Percentiles rank a stretch among this genome's conserved stretches.
Conservation (phyloP, 306 rosid genomes). For the Gynostemma pentaphyllum region DNA sequence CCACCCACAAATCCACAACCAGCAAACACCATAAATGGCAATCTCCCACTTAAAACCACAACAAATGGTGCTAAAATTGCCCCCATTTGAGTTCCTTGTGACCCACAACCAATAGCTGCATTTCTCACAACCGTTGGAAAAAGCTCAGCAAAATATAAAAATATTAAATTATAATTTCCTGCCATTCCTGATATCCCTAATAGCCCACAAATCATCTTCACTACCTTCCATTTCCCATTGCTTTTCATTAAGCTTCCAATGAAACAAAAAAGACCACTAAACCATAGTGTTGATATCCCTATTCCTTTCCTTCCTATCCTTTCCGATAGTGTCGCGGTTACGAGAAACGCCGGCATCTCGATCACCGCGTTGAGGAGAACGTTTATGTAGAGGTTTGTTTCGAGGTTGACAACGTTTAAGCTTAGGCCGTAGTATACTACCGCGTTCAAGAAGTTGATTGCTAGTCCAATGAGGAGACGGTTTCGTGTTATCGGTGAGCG, state of each 20-base stretch:
- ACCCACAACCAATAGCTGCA: conserved; percentile 32
- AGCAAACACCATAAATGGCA: conserved; percentile 36
- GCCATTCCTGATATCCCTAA: conserved; percentile 52
- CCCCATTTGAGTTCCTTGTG: conserved; percentile 46
- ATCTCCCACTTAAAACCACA: conserved; percentile 36
- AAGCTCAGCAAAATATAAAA: conserved; percentile 39
- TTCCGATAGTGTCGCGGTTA: conserved; percentile 32
- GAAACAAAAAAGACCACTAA: conserved; percentile 39
- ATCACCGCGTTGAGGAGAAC: conserved; percentile 33
- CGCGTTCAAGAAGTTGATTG: conserved; percentile 23
- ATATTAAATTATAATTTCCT: conserved; percentile 42
- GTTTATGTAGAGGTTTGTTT: conserved; percentile 30
- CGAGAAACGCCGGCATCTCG: conserved; percentile 42
- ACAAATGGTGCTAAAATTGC: conserved; percentile 48
- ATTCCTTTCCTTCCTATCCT: conserved; percentile 26
- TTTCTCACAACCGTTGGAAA: conserved; percentile 60
- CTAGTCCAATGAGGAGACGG: conserved; percentile 26
- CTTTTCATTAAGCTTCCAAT: conserved; percentile 17
- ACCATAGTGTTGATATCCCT: conserved; percentile 34
- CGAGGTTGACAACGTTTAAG: conserved; percentile 14
- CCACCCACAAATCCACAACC: conserved; percentile 36
- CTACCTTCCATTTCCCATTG: conserved; percentile 26
- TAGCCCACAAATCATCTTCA: conserved; percentile 34
- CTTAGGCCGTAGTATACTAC: conserved; percentile 45
- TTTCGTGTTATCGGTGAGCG: conserved; percentile 23